A percentile compares a stretch with the other conserved stretches of the same genome.
phyloP scores from a whole-genome alignment of 345 rosid species.

The Mercurialis annua region DNA sequence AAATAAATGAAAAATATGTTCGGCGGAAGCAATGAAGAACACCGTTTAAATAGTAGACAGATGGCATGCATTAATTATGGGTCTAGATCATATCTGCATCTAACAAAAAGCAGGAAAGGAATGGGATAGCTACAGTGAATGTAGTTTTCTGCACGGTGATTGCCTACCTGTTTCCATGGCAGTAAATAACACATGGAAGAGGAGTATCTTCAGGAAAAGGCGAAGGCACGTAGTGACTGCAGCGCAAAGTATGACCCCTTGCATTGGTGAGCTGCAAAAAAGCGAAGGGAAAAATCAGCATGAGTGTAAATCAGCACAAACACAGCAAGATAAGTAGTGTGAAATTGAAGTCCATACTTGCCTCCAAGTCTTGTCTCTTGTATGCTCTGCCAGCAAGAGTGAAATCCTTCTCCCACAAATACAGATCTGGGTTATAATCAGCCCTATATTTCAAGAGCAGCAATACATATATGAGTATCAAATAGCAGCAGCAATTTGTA shows the following conservation, averaged over 20 bases:
- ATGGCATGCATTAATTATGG: not conserved
- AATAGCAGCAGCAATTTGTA: not conserved
- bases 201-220: constrained; percentile 26
- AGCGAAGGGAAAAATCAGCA: not conserved
- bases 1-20: too few relatives aligned
- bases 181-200: constrained; percentile 38
- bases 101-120: not conserved
- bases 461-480: not conserved
- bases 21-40: not conserved
- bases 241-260: constrained; percentile 28
- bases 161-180: constrained; percentile 35
- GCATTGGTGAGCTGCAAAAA: constrained; percentile 28
- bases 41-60: not conserved
- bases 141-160: not conserved
- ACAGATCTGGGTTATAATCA: constrained; percentile 34
- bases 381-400: constrained; percentile 30
- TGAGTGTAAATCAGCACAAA: not conserved
- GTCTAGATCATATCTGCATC: not conserved
- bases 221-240: constrained; percentile 34
- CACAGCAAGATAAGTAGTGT: constrained; percentile 1
- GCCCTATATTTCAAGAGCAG: constrained; percentile 19
- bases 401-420: constrained; percentile 36
- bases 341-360: constrained; percentile 24
- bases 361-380: constrained; percentile 38
- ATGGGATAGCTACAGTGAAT: not conserved